Percentiles rank a stretch among this genome's conserved stretches.
These are phyloP conservation scores for Podaxis pistillaris DNA, from an alignment of 768 basidiomycete species.

Conservation along the genomic window DNA sequence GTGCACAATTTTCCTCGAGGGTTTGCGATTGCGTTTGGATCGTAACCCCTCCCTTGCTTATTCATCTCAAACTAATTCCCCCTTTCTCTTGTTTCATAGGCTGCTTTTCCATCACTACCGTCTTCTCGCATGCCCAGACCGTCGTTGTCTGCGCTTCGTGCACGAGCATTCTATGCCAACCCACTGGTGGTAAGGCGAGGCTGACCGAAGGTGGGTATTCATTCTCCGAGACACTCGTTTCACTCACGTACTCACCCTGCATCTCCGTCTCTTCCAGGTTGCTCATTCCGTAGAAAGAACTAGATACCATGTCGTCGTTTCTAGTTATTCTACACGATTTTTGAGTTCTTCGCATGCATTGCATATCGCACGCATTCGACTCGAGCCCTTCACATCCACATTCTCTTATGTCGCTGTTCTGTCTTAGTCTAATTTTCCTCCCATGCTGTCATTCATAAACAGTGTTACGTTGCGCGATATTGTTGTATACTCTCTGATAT, in stretches of 20 bases:
- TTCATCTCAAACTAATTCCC: slow-evolving; percentile 18
- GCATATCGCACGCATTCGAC: slow-evolving; percentile 3
- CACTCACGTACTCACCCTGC: slow-evolving; percentile 3
- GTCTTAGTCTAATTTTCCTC: slow-evolving; percentile 5
- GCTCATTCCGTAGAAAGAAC: slow-evolving; percentile 97
- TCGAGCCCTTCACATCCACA: neutral
- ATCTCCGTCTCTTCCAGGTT: slow-evolving; percentile 51
- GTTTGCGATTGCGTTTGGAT: neutral
- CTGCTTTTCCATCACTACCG: slow-evolving; percentile 93
- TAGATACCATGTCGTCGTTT: slow-evolving; percentile 35
- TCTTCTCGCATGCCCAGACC: slow-evolving; percentile 99
- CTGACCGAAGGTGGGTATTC: slow-evolving; percentile 87
- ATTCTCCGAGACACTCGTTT: slow-evolving; percentile 1
- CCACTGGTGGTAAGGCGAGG: slow-evolving; percentile 96
- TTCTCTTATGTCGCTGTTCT: neutral
- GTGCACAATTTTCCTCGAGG: slow-evolving; percentile 25
- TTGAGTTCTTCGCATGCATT: neutral
- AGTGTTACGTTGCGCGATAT: slow-evolving; percentile 7
- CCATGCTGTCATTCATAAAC: neutral
- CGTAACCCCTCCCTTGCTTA: slow-evolving; percentile 10
- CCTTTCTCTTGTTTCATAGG: slow-evolving; percentile 42
- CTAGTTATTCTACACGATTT: slow-evolving; percentile 15
- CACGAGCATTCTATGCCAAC: slow-evolving; percentile 94
- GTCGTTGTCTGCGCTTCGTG: slow-evolving; percentile 94
- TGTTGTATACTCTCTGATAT: slow-evolving; percentile 11